Base-by-base conservation (phyloP, 257 asterid genomes). In the Fraxinus americana region DNA sequence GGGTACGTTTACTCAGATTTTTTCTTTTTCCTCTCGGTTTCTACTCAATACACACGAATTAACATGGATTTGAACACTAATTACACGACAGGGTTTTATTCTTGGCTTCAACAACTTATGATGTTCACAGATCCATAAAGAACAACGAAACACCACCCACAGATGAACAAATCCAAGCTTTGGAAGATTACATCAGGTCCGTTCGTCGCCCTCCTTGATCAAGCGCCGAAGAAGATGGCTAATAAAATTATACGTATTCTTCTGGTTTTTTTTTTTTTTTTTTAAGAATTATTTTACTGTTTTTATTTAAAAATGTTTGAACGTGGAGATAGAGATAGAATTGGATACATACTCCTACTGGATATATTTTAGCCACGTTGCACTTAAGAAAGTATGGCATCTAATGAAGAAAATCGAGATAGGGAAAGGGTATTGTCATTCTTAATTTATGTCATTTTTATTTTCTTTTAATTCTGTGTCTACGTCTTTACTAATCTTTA, bases 51-150 rank as follows among this genome's bases (percentile, higher is more conserved):
- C 12, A 45, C 54, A 12, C n/a, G 19, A 48, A 48, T 48, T 41
- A 41, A 41, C 50, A 41, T 41, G 50, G 4, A 7, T 57, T 38
- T 36, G 39, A 17, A 70, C 6, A 0, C 13, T 30, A 11, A 41
- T 19, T 0, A 27, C 4, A 2, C 19, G 2, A 70, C 74, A 90
- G 92, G 84, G 43, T 83, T 66, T 12, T 90, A 41, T 82, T 90
- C 71, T 75, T 90, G 79, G 89, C 73, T 38, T 41, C 93, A 27
- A 89, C 93, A 54, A 87, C 88, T 63, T 88, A 90, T 81, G 92
- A 90, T 74, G 88, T 88, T 1, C 90, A 90, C 74, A 86, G 95
- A 88, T 90, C 95, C 76, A 90, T 90, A 52, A 87, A 83, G 80
- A 88, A 84, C 82, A 90, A 90, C 57, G 81, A 84, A 1, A 78